Base-by-base conservation (phyloP, 139 green algal species). In the Coelastrella sp. region DNA sequence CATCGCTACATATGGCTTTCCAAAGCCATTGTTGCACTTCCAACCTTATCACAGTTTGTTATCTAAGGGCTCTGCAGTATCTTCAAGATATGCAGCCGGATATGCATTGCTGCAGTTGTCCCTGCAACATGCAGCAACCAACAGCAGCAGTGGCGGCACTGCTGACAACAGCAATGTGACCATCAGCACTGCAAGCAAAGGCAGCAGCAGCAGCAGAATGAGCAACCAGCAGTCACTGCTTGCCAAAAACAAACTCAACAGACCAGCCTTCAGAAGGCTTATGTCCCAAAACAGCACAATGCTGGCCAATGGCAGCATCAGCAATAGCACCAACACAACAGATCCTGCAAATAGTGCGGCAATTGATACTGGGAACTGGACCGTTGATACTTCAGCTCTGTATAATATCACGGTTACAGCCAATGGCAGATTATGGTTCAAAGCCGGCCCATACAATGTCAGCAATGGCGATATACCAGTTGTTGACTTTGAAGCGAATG, bases 1-100 rank as follows among this genome's bases (percentile, higher is more conserved):
- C 8, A 74, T 91, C 19, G 87, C 78, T 56, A 25, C 85, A 57
- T 78, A 87, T 27, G 87, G 87, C 49, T 82, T 24, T 19, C 87
- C 87, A 35, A 72, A 80, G 87, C 87, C 87, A 15, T 19, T 78
- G 87, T 35, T 91, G 87, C 78, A 91, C 78, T 86, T 87, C 78
- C 12, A 82, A 35, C 87, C 78, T 10, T 15, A 35, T 24, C 78
- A 87, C 49, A 60, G 19, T 10, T 56, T 91, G 63, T 65, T 91
- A 6, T 22, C 24, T 7, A 8, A 35, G 6, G 87, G 49, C 9
- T 25, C 35, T 22, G 14, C 78, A 63, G 35, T 83, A 20, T 20
- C 49, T 65, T 8, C 78, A 27, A 24, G 8, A 19, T 81, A 19
- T 12, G 72, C 72, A 12, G 72, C 72, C 72, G n/a, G 20, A 78